Evolutionary conservation across 441 rosid genomes (phyloP).

Genomic region (Hura crepitans): DNA sequence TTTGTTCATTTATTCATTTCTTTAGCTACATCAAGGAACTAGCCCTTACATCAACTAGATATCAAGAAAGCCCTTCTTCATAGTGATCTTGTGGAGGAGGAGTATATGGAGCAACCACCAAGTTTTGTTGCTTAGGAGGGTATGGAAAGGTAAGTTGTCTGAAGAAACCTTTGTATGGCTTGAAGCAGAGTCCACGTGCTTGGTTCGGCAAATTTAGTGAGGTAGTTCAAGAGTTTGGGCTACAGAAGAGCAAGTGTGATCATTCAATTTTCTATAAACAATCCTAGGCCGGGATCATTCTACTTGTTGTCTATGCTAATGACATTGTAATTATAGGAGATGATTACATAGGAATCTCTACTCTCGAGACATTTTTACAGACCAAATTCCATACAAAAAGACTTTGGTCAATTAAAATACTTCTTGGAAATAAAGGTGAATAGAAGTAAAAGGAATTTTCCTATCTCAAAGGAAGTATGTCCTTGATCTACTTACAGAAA

Average conservation of each 20-base stretch:
- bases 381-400: background rate
- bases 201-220: background rate
- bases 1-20: too few species aligned
- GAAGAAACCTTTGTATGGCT: background rate
- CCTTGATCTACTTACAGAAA: too few species aligned
- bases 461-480: background rate
- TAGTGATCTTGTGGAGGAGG: too few species aligned
- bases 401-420: background rate
- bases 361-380: too few species aligned
- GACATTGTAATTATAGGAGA: too few species aligned
- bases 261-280: too few species aligned
- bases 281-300: too few species aligned
- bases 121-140: background rate
- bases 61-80: too few species aligned
- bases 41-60: too few species aligned
- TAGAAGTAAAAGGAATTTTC: background rate
- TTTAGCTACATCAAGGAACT: too few species aligned
- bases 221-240: background rate
- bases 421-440: background rate
- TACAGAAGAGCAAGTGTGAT: background rate
- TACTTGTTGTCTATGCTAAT: too few species aligned
- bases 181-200: background rate
- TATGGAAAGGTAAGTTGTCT: background rate
- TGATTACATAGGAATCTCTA: too few species aligned
- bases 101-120: background rate